A percentile compares a stretch with the other conserved stretches of the same genome.
phyloP scores from a whole-genome alignment of 2,329 filamentous ascomycete genomes.

The Hypoxylon sp. region DNA sequence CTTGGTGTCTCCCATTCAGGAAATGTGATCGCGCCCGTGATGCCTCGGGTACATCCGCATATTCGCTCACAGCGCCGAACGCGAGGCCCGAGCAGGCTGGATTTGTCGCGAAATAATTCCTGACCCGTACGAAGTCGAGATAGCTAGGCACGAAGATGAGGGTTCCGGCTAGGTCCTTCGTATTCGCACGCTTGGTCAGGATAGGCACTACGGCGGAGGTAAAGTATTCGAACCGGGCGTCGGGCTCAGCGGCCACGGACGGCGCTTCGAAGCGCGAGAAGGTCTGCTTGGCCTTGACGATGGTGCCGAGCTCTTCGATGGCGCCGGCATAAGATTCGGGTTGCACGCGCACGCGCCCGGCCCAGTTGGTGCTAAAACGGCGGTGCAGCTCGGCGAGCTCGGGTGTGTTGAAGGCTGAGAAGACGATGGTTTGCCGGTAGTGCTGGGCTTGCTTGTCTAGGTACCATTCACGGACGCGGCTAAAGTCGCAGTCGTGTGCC shows the following conservation, averaged over 20 bases:
- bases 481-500: constrained; percentile 93
- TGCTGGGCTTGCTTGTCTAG: constrained; percentile 86
- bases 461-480: constrained; percentile 90
- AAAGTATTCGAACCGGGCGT: constrained; percentile 93
- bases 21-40: constrained; percentile 91
- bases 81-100: constrained; percentile 67
- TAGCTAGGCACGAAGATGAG: constrained; percentile 94
- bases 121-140: constrained; percentile 92
- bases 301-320: constrained; percentile 78
- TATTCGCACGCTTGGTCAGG: constrained; percentile 70
- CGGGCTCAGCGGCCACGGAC: constrained; percentile 81
- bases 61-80: constrained; percentile 91
- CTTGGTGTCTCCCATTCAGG: constrained; percentile 81
- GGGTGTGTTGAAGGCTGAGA: constrained; percentile 88
- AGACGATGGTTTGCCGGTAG: constrained; percentile 87
- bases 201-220: constrained; percentile 83
- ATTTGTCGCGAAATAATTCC: constrained; percentile 90
- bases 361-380: constrained; percentile 82
- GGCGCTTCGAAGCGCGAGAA: constrained; percentile 87
- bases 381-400: constrained; percentile 87
- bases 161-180: constrained; percentile 75
- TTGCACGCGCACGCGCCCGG: constrained; percentile 82
- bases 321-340: constrained; percentile 77
- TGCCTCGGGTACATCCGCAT: constrained; percentile 83
- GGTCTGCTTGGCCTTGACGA: constrained; percentile 82